Evolutionary conservation across 2,329 filamentous ascomycete genomes (phyloP), one percentile per base, ranked within the genome.

Genomic region (Microsporum audouinii): DNA sequence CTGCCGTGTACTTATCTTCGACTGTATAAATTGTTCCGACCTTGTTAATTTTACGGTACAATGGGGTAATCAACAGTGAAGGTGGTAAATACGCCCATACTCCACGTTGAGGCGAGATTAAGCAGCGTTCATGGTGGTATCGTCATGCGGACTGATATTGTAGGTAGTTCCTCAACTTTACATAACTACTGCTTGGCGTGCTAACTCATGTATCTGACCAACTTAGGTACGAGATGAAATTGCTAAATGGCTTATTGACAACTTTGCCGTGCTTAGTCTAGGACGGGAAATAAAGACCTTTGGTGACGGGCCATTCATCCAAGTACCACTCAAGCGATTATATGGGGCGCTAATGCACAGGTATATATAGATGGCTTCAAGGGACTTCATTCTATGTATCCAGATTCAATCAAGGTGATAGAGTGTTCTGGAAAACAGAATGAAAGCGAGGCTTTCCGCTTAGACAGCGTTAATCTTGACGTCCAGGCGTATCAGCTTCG

Each of bases 401-500:
- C 77, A n/a, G 70, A 72, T 6, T 66, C 67, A 0, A 68, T 76
- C 34, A 68, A 69, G 5, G 69, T 77, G 34, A 71, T 71, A 10
- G 76, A 77, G 61, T 78, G 71, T 61, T 73, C 70, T 10, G 72
- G 72, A 2, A 5, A 47, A 27, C 36, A 62, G 1, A 36, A 10
- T 10, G 67, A 67, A 23, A 68, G 68, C 17, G 68, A 67, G 17
- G 63, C 67, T 53, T 66, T 73, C 64, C 64, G 62, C 8, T 59
- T 76, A 7, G 61, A 68, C 14, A 66, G 75, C 1, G 69, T 75
- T 3, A 64, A 73, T 10, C 68, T 78, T 3, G 76, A 78, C 59
- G 68, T 78, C 1, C 75, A 78, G 59, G 71, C 72, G 1, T 79
- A 77, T 65, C 67, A 70, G 45, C 71, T 78, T 3, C 68, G 68